Evolutionary conservation across 2,329 filamentous ascomycete species (phyloP).

Genomic region (Pleomassaria siparia): DNA sequence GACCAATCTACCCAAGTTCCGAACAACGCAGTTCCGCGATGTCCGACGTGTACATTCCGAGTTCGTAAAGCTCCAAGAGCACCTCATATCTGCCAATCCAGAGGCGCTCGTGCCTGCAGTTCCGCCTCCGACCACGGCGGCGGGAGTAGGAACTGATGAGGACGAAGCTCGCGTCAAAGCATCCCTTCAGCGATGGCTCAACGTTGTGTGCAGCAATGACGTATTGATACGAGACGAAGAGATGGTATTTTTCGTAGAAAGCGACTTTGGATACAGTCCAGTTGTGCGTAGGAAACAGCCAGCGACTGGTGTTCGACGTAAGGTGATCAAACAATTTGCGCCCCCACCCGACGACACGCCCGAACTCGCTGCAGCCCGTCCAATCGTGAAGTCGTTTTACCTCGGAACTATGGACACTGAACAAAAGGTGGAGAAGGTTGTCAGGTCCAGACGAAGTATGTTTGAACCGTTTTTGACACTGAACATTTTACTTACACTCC

Average conservation of each 20-base stretch:
- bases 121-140: slow-evolving; percentile 89
- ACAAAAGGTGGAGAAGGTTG: slow-evolving; percentile 92
- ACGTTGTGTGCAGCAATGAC: slow-evolving; percentile 88
- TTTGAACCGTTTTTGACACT: background rate
- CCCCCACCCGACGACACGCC: slow-evolving; percentile 96
- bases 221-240: slow-evolving; percentile 94
- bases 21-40: slow-evolving; percentile 97
- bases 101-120: slow-evolving; percentile 93
- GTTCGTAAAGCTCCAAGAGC: slow-evolving; percentile 93
- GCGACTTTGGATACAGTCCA: slow-evolving; percentile 96
- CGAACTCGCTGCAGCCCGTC: slow-evolving; percentile 85
- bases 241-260: slow-evolving; percentile 98
- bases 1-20: slow-evolving; percentile 98
- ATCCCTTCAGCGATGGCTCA: slow-evolving; percentile 91
- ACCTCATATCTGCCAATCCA: slow-evolving; percentile 95
- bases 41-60: slow-evolving; percentile 94
- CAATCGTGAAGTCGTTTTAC: slow-evolving; percentile 93
- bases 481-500: slow-evolving; percentile 28
- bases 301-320: slow-evolving; percentile 89
- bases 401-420: slow-evolving; percentile 94
- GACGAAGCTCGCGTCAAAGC: slow-evolving; percentile 89
- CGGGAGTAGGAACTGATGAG: slow-evolving; percentile 93
- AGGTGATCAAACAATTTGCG: slow-evolving; percentile 97
- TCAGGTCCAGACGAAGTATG: slow-evolving; percentile 86
- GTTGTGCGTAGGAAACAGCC: slow-evolving; percentile 95